Evolutionary conservation across 352 stramenopile genomes (phyloP).

Genomic region (Pythium aquatile): DNA sequence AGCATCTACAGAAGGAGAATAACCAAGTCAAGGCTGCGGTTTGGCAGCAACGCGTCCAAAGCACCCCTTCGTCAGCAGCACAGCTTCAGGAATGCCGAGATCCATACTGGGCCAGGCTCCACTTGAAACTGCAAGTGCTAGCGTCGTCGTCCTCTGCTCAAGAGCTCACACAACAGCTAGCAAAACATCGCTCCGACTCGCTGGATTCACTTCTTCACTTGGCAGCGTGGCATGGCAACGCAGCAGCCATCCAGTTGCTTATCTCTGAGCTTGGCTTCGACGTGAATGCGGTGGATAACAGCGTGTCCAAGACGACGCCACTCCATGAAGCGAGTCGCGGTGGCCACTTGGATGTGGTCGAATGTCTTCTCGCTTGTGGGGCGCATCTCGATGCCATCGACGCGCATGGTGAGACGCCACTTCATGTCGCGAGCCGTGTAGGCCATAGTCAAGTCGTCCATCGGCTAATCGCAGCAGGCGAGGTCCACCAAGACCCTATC

Average conservation of each 20-base stretch:
- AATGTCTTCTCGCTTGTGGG: slow-evolving; percentile 39
- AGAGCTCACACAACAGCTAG: slow-evolving; percentile 3
- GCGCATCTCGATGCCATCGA: slow-evolving; percentile 41
- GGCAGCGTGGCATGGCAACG: slow-evolving; percentile 45
- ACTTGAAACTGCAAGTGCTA: slow-evolving; percentile 4
- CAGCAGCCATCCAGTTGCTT: slow-evolving; percentile 19
- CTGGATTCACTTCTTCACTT: slow-evolving; percentile 58
- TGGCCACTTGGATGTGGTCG: slow-evolving; percentile 37
- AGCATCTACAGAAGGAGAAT: background rate
- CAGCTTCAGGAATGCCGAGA: background rate
- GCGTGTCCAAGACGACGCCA: slow-evolving; percentile 36
- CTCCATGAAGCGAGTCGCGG: slow-evolving; percentile 60
- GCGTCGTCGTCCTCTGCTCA: slow-evolving; percentile 9
- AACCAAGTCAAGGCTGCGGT: background rate
- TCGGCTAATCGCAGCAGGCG: slow-evolving; percentile 35
- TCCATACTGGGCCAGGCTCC: slow-evolving; percentile 14
- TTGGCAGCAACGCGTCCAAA: slow-evolving; percentile 7
- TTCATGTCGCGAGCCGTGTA: slow-evolving; percentile 53
- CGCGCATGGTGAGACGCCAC: slow-evolving; percentile 42
- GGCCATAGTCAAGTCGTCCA: slow-evolving; percentile 44
- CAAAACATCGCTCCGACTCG: slow-evolving; percentile 3
- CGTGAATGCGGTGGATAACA: slow-evolving; percentile 54
- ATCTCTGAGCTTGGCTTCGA: slow-evolving; percentile 33
- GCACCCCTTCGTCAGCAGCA: slow-evolving; percentile 6
- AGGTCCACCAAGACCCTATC: slow-evolving; percentile 15